Conservation (phyloP, 1,284 basidiomycete species). For the Papiliotrema terrestris region DNA sequence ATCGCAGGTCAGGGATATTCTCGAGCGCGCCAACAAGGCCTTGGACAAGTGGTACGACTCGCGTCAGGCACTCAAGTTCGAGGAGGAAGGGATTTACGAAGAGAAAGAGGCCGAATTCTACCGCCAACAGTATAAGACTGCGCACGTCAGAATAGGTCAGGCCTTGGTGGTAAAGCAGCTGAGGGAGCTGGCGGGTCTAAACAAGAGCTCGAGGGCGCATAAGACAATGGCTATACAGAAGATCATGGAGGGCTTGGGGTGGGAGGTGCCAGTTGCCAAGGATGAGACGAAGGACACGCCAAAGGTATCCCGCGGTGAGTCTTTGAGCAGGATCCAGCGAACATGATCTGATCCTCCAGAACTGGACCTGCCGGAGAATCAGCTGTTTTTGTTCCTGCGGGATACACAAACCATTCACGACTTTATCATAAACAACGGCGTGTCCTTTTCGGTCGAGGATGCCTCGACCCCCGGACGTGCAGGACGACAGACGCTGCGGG, state of each 20-base stretch:
- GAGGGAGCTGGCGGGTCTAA: not conserved
- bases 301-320: not conserved
- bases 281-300: not conserved
- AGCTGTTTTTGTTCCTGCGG: constrained; percentile 18
- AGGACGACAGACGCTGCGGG: constrained; percentile 9
- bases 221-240: constrained; percentile 4
- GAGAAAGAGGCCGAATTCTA: not conserved
- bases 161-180: constrained; percentile 1
- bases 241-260: not conserved
- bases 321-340: not conserved
- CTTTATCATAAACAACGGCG: constrained; percentile 4
- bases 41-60: too few relatives aligned
- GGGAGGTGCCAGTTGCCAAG: not conserved
- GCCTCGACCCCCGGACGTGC: not conserved
- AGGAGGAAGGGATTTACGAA: not conserved
- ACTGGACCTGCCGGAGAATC: constrained; percentile 15
- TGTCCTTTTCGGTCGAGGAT: constrained; percentile 12
- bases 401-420: constrained; percentile 9
- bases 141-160: not conserved
- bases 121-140: not conserved
- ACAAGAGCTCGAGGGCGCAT: not conserved
- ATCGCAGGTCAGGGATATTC: not conserved
- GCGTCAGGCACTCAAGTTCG: too few relatives aligned
- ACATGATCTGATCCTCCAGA: constrained; percentile 6
- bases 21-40: too few relatives aligned